phyloP scores from a whole-genome alignment of 2,329 filamentous ascomycete genomes.

The Coleophoma eucalyptorum region DNA sequence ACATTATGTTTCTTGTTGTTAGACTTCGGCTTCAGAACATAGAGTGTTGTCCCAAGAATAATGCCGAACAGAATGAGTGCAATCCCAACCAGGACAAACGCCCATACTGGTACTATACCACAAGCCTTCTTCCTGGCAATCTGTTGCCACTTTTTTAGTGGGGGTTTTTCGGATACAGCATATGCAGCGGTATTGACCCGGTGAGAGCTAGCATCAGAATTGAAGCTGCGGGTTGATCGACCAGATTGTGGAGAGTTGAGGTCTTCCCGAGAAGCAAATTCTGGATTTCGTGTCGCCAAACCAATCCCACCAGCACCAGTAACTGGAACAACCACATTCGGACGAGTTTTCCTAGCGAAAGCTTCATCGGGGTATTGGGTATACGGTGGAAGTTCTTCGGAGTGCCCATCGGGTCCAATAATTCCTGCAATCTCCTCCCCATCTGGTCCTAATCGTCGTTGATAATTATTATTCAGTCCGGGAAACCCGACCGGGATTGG shows the following conservation, averaged over 20 bases:
- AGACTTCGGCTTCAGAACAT: constrained; percentile 15
- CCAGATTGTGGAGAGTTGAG: constrained; percentile 45
- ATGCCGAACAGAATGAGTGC: constrained; percentile 54
- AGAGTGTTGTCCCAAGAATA: constrained; percentile 43
- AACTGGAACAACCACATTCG: constrained; percentile 21
- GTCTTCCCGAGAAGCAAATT: constrained; percentile 57
- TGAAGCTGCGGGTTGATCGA: constrained; percentile 48
- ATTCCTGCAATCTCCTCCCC: constrained; percentile 86
- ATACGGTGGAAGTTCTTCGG: constrained; percentile 89
- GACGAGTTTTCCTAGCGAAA: constrained; percentile 49
- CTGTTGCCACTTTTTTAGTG: constrained; percentile 46
- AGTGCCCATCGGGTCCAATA: constrained; percentile 82
- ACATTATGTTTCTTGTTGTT: constrained; percentile 1
- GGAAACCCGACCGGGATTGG: constrained; percentile 72
- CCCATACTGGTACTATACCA: constrained; percentile 60
- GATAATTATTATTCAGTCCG: constrained; percentile 60
- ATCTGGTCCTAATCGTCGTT: constrained; percentile 69
- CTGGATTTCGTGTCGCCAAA: constrained; percentile 56
- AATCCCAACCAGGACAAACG: constrained; percentile 47
- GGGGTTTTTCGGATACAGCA: constrained; percentile 42
- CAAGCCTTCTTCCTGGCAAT: constrained; percentile 52
- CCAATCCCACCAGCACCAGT: constrained; percentile 58
- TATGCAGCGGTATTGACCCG: constrained; percentile 48
- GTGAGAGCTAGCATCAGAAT: constrained; percentile 47
- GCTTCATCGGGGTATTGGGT: constrained; percentile 80